A percentile compares a stretch with the other conserved stretches of the same genome.
These are phyloP conservation scores for Sambucus nigra DNA, from an alignment of 129 eudicot genomes.

Conservation along the genomic window DNA sequence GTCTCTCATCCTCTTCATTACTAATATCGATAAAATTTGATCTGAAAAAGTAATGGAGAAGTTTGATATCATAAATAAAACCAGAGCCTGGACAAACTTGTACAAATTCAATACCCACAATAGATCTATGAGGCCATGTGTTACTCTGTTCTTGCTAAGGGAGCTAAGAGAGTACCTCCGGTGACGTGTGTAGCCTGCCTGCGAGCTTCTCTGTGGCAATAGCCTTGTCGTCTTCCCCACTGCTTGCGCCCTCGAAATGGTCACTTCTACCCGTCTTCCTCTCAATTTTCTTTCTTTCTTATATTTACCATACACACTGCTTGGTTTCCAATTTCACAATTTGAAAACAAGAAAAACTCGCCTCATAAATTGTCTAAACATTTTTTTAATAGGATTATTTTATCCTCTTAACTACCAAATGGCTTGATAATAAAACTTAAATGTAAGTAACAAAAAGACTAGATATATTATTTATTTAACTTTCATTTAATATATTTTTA, in stretches of 20 bases:
- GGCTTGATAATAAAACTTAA: no score
- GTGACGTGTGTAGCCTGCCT: constrained; percentile 98
- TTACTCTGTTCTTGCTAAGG: constrained; percentile 81
- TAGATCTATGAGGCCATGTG: constrained; percentile 95
- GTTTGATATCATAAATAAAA: constrained; percentile 63
- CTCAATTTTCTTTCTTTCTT: background rate
- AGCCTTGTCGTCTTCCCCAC: constrained; percentile 94
- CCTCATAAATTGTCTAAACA: no score
- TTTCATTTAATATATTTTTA: no score
- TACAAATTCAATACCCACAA: constrained; percentile 67
- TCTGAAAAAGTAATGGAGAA: constrained; percentile 77
- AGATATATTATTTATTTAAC: no score
- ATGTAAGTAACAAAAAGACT: no score
- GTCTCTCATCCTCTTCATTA: constrained; percentile 27
- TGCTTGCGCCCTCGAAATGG: constrained; percentile 99
- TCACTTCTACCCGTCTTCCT: constrained; percentile 2
- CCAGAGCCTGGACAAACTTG: constrained; percentile 73
- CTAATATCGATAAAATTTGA: constrained; percentile 42
- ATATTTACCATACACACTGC: no score
- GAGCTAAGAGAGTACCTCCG: constrained; percentile 88
- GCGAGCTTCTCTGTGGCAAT: constrained; percentile 83
- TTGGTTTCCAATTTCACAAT: no score
- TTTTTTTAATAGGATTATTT: no score
- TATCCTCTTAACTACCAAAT: no score
- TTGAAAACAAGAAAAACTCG: no score